Percentiles rank a stretch among this genome's conserved stretches.
Conservation (phyloP, 768 basidiomycete species). For the Lactifluus hygrophoroides region DNA sequence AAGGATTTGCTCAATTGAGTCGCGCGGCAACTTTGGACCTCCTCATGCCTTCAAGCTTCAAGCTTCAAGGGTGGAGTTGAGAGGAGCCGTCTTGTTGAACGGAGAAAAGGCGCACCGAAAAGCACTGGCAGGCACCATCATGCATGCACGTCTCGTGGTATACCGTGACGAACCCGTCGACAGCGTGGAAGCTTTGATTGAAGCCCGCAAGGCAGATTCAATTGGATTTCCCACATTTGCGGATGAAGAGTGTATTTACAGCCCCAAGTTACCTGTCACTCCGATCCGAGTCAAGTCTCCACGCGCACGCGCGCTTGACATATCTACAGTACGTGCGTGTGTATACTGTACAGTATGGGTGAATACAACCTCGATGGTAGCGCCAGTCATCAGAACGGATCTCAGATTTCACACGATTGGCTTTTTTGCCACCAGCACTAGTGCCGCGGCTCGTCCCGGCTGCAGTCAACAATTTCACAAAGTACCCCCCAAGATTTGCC, state of each 20-base stretch:
- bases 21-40: not conserved
- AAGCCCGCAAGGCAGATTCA: not conserved
- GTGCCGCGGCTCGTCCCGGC: not conserved
- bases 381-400: not conserved
- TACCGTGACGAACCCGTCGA: not conserved
- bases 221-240: not conserved
- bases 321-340: not conserved
- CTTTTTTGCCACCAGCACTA: not conserved
- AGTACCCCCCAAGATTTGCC: too few species aligned
- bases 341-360: too few species aligned
- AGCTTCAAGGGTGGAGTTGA: too few species aligned
- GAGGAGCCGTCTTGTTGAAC: not conserved
- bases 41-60: too few species aligned
- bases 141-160: too few species aligned
- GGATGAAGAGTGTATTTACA: not conserved
- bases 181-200: not conserved
- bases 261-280: not conserved
- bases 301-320: not conserved
- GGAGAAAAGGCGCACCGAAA: conserved; percentile 3
- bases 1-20: not conserved
- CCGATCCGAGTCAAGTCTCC: too few species aligned
- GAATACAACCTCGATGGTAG: too few species aligned
- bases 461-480: too few species aligned
- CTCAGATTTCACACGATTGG: not conserved
- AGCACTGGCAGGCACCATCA: not conserved